Evolutionary conservation across 176 grass and related monocot species (phyloP).

Genomic region (Alopecurus myosuroides): DNA sequence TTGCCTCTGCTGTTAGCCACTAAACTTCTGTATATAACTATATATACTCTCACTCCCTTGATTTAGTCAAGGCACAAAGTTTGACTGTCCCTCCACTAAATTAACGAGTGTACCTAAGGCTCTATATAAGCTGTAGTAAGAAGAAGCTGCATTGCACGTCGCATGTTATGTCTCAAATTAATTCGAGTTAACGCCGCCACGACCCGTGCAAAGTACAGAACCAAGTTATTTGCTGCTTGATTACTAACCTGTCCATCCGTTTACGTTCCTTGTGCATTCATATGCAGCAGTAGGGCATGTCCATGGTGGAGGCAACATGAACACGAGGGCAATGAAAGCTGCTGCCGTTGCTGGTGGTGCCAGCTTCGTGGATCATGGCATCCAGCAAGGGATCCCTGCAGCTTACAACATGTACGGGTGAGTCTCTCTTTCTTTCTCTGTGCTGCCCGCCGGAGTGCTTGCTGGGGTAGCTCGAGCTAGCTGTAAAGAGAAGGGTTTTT

Average conservation of each 20-base stretch:
- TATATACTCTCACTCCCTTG: no score
- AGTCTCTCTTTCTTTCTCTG: background rate
- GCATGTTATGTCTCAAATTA: background rate
- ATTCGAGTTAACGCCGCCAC: background rate
- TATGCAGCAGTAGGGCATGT: conserved; percentile 7
- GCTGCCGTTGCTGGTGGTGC: conserved; percentile 23
- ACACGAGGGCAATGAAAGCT: conserved; percentile 34
- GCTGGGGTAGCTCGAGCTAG: conserved; percentile 24
- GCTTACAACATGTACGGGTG: conserved; percentile 38
- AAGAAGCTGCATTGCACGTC: background rate
- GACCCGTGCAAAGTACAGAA: background rate
- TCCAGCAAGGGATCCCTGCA: conserved; percentile 47
- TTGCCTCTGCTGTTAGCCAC: no score
- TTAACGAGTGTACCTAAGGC: no score
- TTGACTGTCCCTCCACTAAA: no score
- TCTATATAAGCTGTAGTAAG: no score
- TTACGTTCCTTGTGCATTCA: background rate
- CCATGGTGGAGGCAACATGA: conserved; percentile 27
- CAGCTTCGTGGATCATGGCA: conserved; percentile 37
- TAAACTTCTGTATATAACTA: no score
- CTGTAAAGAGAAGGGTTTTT: conserved; percentile 40
- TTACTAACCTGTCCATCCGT: background rate
- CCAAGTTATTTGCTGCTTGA: background rate
- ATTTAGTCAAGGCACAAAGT: no score
- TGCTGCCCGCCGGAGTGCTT: no score